Evolutionary conservation across 129 eudicot species (phyloP).

Genomic region (Saussurea involucrata): DNA sequence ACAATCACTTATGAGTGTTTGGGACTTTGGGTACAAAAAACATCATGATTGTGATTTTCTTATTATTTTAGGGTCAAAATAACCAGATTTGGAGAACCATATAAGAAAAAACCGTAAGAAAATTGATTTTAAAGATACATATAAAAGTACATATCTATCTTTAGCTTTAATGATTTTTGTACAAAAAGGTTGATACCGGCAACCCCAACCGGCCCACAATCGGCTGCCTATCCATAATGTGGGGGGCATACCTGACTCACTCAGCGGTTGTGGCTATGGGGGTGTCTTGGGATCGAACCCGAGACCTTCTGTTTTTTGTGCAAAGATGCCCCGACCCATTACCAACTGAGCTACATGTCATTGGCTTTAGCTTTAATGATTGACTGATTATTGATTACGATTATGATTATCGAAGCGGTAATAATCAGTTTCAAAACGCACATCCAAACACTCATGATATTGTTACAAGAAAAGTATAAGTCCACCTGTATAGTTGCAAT

Average conservation of each 20-base stretch:
- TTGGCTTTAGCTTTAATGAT: too few relatives aligned
- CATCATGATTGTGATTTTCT: not conserved
- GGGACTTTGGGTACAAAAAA: not conserved
- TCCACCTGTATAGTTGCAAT: slow-evolving; percentile 70
- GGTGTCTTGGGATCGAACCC: too few relatives aligned
- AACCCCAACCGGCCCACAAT: too few relatives aligned
- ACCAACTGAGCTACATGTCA: too few relatives aligned
- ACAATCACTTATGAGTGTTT: not conserved
- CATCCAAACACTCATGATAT: not conserved
- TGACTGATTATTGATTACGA: not conserved
- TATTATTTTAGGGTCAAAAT: too few relatives aligned
- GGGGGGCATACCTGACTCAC: too few relatives aligned
- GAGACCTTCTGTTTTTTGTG: too few relatives aligned
- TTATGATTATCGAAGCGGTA: not conserved
- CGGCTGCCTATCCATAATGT: too few relatives aligned
- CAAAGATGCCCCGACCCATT: too few relatives aligned
- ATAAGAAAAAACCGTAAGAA: not conserved
- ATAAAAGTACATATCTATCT: not conserved
- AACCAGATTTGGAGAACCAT: not conserved
- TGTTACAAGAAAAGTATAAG: not conserved
- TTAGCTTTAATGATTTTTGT: not conserved
- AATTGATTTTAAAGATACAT: not conserved
- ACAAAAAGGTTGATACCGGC: too few relatives aligned
- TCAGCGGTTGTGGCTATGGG: too few relatives aligned
- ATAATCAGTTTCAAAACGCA: not conserved